Percentiles rank a stretch among this genome's conserved stretches.
These are phyloP conservation scores for Bretziella fagacearum DNA, from an alignment of 2,329 filamentous ascomycete genomes.

Conservation along the genomic window DNA sequence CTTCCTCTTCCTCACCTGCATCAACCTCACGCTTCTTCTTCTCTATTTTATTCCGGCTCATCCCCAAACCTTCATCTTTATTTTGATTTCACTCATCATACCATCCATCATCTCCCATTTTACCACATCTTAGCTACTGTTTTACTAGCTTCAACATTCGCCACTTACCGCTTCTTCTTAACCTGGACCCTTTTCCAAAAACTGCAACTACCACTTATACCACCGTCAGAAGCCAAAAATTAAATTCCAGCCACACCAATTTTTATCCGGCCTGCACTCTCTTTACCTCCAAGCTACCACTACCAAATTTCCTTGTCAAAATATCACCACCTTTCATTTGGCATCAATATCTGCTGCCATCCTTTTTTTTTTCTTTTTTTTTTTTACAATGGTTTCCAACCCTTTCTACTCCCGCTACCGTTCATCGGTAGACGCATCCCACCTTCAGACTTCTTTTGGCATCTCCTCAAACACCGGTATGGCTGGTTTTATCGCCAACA, in stretches of 20 bases:
- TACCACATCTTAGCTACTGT: neutral
- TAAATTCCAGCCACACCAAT: neutral
- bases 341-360: neutral
- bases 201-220: neutral
- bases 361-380: neutral
- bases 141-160: neutral
- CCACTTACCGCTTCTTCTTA: neutral
- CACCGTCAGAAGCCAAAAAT: neutral
- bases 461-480: constrained; percentile 10
- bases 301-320: neutral
- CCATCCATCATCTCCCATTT: neutral
- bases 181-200: neutral
- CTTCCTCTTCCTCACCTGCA: neutral
- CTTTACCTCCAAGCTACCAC: no score
- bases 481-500: constrained; percentile 14
- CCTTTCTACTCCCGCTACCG: constrained; percentile 11
- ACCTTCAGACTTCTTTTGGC: constrained; percentile 7
- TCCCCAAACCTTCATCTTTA: neutral
- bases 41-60: neutral
- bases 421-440: constrained; percentile 10
- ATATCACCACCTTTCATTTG: neutral
- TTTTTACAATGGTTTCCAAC: constrained; percentile 11
- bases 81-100: neutral
- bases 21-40: constrained; percentile 1
- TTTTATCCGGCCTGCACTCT: no score